Base-by-base conservation (phyloP, 2,329 filamentous ascomycete species). In the Lasiodiplodia gonubiensis region DNA sequence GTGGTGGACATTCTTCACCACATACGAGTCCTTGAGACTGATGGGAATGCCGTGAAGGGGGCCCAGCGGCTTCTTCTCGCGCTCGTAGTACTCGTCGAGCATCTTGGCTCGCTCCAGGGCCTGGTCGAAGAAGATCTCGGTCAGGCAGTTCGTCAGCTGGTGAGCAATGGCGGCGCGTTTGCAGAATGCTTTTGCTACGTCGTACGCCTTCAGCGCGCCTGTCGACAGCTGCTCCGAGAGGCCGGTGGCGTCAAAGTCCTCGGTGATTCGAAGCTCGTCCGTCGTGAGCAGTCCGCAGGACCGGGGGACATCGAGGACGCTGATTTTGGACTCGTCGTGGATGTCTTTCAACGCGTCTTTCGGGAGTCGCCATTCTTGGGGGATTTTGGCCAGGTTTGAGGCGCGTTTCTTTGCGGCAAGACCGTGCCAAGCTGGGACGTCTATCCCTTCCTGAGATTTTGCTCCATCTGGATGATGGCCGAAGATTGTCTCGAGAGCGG, bases 161-260 rank as follows among this genome's bases (percentile, higher is more conserved):
- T 90, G 88, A 0, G 88, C 87, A 53, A 85, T 80, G 1, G 83
- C 80, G 1, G 83, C 83, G 5, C 84, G 77, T 70, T 85, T 85
- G 70, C 82, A 84, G 71, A 85, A 90, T 0, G 86, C 87, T 18
- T 74, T 77, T 1, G 81, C 78, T 1, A 88, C 86, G 16, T 86
- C 80, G 12, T 74, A 68, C 48, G 74, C 76, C 39, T 54, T 78
- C 0, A 74, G 63, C 4, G 74, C 42, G 2, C 74, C 69, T 1
- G 61, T 68, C 2, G 60, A 49, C 71, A 80, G 75, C 67, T 73
- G 63, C 5, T 71, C 68, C 0, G 79, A 69, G 5, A 80, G 66
- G 0, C 68, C 72, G 0, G 76, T 78, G 7, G 78, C 78, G 71
- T 79, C 76, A 53, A 51, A 59, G 61, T 79, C 72, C 35, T 77